Percentiles rank a stretch among this genome's conserved stretches.
Conservation (phyloP, 1,284 basidiomycete species). For the Leccinum colubrinum region DNA sequence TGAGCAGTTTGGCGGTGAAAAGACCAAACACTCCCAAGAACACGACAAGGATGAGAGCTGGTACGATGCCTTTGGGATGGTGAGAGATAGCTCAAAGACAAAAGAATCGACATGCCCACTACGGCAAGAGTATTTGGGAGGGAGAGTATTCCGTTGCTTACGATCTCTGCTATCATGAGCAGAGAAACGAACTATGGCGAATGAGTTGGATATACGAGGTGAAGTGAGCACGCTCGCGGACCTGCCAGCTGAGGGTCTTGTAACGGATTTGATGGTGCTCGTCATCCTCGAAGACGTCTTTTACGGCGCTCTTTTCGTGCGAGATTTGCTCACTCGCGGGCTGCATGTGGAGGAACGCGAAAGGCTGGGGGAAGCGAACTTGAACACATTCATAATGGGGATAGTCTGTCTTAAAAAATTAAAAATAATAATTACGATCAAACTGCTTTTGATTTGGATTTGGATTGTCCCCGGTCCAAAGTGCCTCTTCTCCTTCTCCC, state of each 20-base stretch:
- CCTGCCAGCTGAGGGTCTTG: conserved; percentile 53
- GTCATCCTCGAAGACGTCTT: conserved; percentile 35
- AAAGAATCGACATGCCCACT: conserved; percentile 1
- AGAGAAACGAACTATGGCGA: conserved; percentile 1
- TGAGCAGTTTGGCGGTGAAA: conserved; percentile 51
- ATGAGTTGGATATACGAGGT: neutral
- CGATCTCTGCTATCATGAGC: conserved; percentile 3
- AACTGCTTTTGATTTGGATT: neutral
- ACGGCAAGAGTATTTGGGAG: conserved; percentile 1
- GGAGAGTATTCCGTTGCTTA: conserved; percentile 1
- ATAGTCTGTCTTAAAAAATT: neutral
- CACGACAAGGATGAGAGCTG: conserved; percentile 40
- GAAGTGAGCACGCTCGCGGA: conserved; percentile 18
- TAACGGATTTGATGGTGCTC: conserved; percentile 41
- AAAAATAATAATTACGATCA: neutral
- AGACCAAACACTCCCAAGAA: conserved; percentile 54
- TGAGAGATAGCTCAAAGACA: neutral
- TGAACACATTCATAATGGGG: neutral
- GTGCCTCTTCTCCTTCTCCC: neutral
- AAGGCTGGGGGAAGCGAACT: neutral
- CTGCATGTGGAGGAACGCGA: neutral
- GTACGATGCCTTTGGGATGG: conserved; percentile 2
- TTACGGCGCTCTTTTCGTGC: neutral
- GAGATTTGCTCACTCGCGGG: neutral
- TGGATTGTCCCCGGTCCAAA: neutral